A percentile compares a stretch with the other conserved stretches of the same genome.
phyloP scores from a whole-genome alignment of 768 basidiomycete species.

The Lyophyllum decastes region DNA sequence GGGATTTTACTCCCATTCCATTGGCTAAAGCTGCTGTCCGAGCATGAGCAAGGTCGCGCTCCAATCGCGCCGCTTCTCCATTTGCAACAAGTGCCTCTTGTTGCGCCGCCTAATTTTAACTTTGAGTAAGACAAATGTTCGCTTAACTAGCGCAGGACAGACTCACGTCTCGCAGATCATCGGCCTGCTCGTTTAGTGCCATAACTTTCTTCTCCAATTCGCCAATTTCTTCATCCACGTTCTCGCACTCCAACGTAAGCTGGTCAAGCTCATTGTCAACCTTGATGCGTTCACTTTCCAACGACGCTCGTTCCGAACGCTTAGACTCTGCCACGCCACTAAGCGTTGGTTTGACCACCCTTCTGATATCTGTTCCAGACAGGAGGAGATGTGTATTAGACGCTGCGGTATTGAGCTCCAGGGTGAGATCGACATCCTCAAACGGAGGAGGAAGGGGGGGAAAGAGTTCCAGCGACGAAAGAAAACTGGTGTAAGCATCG shows the following conservation, averaged over 20 bases:
- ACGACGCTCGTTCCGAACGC: conserved; percentile 62
- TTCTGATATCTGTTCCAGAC: conserved; percentile 68
- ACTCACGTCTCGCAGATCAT: conserved; percentile 78
- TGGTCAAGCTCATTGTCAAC: conserved; percentile 85
- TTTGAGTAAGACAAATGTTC: background rate
- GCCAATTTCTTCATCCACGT: conserved; percentile 74
- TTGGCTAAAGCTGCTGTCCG: conserved; percentile 75
- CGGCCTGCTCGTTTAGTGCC: conserved; percentile 72
- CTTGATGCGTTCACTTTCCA: conserved; percentile 79
- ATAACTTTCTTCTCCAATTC: conserved; percentile 75
- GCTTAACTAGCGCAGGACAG: background rate
- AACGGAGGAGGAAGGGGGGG: conserved; percentile 73
- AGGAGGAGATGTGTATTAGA: conserved; percentile 71
- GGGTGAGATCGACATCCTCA: conserved; percentile 70
- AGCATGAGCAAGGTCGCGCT: conserved; percentile 73
- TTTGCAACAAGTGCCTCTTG: conserved; percentile 70
- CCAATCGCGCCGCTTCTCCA: conserved; percentile 65
- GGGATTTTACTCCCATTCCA: conserved; percentile 81
- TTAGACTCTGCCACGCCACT: conserved; percentile 71
- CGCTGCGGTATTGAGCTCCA: conserved; percentile 80
- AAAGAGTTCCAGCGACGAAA: conserved; percentile 75
- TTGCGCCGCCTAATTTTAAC: conserved; percentile 61
- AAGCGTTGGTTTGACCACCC: conserved; percentile 76
- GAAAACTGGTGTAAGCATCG: conserved; percentile 74
- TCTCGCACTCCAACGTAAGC: conserved; percentile 75